Evolutionary conservation across 2,329 filamentous ascomycete genomes (phyloP), one percentile per base, ranked within the genome.

Genomic region (Diaporthe velutina): DNA sequence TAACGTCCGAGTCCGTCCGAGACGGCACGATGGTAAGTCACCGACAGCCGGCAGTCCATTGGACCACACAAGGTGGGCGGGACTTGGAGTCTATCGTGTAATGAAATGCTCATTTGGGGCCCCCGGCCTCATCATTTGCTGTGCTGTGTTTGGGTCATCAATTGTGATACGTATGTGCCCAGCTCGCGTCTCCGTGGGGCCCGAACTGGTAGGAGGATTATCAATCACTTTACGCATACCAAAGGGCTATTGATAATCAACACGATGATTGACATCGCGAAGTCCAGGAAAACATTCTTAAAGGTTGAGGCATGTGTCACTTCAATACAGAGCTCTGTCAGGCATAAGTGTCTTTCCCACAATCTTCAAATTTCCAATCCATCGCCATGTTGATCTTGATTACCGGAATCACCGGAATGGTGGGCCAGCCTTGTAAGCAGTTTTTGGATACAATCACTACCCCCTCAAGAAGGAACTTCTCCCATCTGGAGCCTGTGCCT

Each of bases 401-500:
- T 10, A n/a, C 60, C 19, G 60, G 60, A 50, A 50, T 66, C 8
- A 66, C 60, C 42, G 60, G 60, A n/a, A 66, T 66, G 60, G 60
- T 66, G 17, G 60, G 60, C 28, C 60, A 50, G 40, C 60, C 60
- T n/a, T 66, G 40, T n/a, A n/a, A n/a, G n/a, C n/a, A n/a, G n/a
- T n/a, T n/a, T n/a, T n/a, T n/a, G n/a, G n/a, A n/a, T n/a, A n/a
- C n/a, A n/a, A n/a, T n/a, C n/a, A n/a, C n/a, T n/a, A n/a, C n/a
- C n/a, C n/a, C n/a, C n/a, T n/a, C n/a, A n/a, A n/a, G n/a, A n/a
- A n/a, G n/a, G n/a, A n/a, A n/a, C n/a, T n/a, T n/a, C n/a, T n/a
- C n/a, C n/a, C n/a, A n/a, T n/a, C n/a, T n/a, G n/a, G n/a, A n/a
- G n/a, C n/a, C n/a, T n/a, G n/a, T n/a, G n/a, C n/a, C n/a, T n/a